Conservation (phyloP, 257 asterid species). For the Solanum microdontum region DNA sequence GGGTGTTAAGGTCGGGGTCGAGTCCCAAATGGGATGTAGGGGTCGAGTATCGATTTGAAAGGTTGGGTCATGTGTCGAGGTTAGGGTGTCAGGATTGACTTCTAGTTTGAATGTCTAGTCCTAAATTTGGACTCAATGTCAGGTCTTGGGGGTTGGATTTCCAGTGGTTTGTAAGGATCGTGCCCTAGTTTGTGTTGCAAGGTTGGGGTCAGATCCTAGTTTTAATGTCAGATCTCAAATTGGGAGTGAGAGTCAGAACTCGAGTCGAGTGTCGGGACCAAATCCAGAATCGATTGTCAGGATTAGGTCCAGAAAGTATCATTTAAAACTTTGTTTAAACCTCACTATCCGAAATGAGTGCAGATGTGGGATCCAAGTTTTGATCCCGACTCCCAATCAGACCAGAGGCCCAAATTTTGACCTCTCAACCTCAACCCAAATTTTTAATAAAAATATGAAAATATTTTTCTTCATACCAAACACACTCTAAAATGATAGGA, state of each 20-base stretch:
- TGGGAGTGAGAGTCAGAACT: not conserved
- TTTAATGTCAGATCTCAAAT: not conserved
- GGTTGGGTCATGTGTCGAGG: not conserved
- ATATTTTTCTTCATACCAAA: not conserved
- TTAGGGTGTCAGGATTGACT: not conserved
- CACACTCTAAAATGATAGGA: not conserved
- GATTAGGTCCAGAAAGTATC: not conserved
- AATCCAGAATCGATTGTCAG: not conserved
- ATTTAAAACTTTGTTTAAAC: not conserved
- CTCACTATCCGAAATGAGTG: not conserved
- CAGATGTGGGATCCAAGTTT: not conserved
- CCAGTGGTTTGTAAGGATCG: not conserved
- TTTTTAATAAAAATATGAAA: not conserved
- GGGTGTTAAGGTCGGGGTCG: not conserved
- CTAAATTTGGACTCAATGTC: no score
- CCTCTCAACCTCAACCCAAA: not conserved
- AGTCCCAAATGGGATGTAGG: not conserved
- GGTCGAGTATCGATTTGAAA: no score
- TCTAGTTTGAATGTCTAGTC: not conserved
- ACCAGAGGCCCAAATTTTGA: not conserved
- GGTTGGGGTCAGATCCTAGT: not conserved
- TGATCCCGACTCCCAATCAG: not conserved
- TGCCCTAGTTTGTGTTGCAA: not conserved
- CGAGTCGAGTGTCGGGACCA: not conserved
- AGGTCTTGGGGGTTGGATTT: not conserved